A percentile compares a stretch with the other conserved stretches of the same genome.
phyloP scores from a whole-genome alignment of 2,329 filamentous ascomycete genomes.

The Lecanicillium sp. region DNA sequence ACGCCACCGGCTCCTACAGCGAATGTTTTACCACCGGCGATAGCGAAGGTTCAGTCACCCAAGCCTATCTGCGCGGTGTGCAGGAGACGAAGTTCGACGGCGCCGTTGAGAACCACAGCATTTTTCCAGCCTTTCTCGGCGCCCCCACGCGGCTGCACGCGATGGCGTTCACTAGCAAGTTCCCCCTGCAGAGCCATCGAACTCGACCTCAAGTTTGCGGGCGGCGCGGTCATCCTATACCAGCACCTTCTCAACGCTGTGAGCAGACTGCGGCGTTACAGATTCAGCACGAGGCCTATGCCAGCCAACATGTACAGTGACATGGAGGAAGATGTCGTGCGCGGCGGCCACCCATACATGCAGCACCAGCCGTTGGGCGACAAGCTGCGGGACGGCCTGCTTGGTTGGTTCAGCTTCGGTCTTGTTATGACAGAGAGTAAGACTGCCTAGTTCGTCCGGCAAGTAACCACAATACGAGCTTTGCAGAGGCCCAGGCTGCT shows the following conservation, averaged over 20 bases:
- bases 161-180: conserved; percentile 27
- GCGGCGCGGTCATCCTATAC: conserved; percentile 48
- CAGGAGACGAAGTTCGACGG: conserved; percentile 35
- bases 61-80: conserved; percentile 35
- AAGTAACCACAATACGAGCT: too few species aligned
- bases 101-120: conserved; percentile 34
- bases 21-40: too few species aligned
- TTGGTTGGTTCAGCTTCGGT: conserved; percentile 49
- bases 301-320: conserved; percentile 46
- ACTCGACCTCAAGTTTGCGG: too few species aligned
- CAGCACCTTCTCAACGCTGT: conserved; percentile 46
- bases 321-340: conserved; percentile 39
- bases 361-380: conserved; percentile 53
- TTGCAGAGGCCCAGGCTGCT: too few species aligned
- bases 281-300: conserved; percentile 37
- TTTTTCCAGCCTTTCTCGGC: conserved; percentile 39
- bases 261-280: conserved; percentile 40
- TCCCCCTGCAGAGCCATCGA: conserved; percentile 44
- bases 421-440: conserved; percentile 29
- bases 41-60: too few species aligned
- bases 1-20: conserved; percentile 14
- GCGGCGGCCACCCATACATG: conserved; percentile 50
- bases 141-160: conserved; percentile 38
- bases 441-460: too few species aligned
- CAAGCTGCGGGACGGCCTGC: conserved; percentile 41